Evolutionary conservation across 1,284 basidiomycete genomes (phyloP).

Genomic region (Leccinum variabile): DNA sequence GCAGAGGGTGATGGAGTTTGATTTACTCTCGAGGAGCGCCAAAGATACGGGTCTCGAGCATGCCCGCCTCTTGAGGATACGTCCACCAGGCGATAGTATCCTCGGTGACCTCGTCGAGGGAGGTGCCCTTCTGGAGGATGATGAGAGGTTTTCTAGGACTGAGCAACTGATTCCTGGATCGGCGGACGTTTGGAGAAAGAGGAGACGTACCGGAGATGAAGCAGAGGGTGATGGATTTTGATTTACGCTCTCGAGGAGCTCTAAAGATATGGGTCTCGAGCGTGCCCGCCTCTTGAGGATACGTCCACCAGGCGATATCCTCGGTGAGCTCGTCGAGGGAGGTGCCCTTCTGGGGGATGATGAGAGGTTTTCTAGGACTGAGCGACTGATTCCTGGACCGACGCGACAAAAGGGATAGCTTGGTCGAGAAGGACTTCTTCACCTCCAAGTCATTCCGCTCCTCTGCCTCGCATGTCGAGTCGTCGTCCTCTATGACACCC

Average conservation of each 20-base stretch:
- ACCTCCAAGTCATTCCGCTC: slow-evolving; percentile 38
- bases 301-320: slow-evolving; percentile 71
- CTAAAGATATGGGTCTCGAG: slow-evolving; percentile 64
- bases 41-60: no score
- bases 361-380: slow-evolving; percentile 29
- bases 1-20: no score
- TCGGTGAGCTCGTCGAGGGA: slow-evolving; percentile 56
- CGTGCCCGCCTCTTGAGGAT: slow-evolving; percentile 69
- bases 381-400: slow-evolving; percentile 29
- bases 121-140: no score
- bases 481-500: slow-evolving; percentile 42
- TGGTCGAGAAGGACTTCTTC: slow-evolving; percentile 29
- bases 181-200: not conserved
- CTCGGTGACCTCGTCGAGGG: no score
- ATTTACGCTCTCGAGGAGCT: slow-evolving; percentile 54
- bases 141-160: no score
- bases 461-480: slow-evolving; percentile 50
- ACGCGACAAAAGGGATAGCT: slow-evolving; percentile 24
- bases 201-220: slow-evolving; percentile 42
- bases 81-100: no score
- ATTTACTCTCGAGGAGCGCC: no score
- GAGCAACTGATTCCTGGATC: no score
- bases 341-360: slow-evolving; percentile 40
- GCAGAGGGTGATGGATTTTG: slow-evolving; percentile 39
- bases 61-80: no score